Base-by-base conservation (phyloP, 2,329 filamentous ascomycete genomes). In the Hymenoscyphus infarciens region DNA sequence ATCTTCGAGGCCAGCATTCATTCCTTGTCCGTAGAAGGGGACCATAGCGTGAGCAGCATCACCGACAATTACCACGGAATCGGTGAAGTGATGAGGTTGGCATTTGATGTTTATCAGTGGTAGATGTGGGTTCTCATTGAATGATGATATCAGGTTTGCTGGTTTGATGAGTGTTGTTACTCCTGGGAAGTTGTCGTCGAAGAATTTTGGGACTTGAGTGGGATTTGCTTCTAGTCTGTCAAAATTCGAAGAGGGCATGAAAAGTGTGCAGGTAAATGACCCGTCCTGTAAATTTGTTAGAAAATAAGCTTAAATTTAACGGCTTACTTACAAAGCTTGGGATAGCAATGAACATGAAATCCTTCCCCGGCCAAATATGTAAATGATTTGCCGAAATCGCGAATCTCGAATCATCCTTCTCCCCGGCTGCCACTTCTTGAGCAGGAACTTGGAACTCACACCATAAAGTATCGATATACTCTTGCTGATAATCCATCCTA, bases 341-440 rank as follows among this genome's bases (percentile, higher is more conserved):
- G 53, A 99, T 93, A 19, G 95, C 96, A 72, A 99, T 99, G 77
- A 99, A 99, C 96, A 99, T 98, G 72, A 95, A 94, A 52, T 93
- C 87, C 70, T 87, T 88, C 35, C 91, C 92, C 0, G 95, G 95
- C 95, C 95, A 99, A 74, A 99, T 99, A 76, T 99, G 95, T 1
- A 99, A 82, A 74, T 98, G 93, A 71, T 97, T 91, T 1, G 92
- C 92, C 0, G 92, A 95, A 69, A 98, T 95, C 56, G 82, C 82
- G 74, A 96, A 98, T 68, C 75, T 80, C 31, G 77, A 75, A 55
- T 74, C 69, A 16, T 75, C 67, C 39, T 76, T 74, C 31, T 72
- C 67, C 4, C 66, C 65, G 13, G 66, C 55, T 7, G 68, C 60
- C 0, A 70, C 69, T 1, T 76, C 65, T 33, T 75, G 75, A 0